A percentile compares a stretch with the other conserved stretches of the same genome.
phyloP scores from a whole-genome alignment of 1,284 basidiomycete species.

The Athelia sp. region DNA sequence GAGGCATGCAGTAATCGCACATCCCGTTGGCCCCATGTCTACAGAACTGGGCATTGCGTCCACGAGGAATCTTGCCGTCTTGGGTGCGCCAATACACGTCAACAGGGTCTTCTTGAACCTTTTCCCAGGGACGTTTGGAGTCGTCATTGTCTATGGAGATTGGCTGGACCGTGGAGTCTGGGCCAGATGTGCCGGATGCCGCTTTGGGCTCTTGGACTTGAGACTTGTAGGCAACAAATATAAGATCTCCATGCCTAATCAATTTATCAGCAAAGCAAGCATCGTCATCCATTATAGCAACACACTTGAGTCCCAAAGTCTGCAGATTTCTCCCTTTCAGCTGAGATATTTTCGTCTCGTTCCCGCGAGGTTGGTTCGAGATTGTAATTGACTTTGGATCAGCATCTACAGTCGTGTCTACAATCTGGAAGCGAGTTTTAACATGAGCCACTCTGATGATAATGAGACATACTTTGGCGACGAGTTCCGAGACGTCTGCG shows the following conservation, averaged over 20 bases:
- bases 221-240: constrained; percentile 81
- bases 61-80: constrained; percentile 86
- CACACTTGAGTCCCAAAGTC: constrained; percentile 83
- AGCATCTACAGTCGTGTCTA: constrained; percentile 64
- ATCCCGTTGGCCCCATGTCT: constrained; percentile 94
- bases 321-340: constrained; percentile 69
- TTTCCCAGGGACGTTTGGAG: constrained; percentile 63
- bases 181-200: too few species aligned
- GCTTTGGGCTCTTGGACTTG: constrained; percentile 1
- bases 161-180: constrained; percentile 1
- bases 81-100: constrained; percentile 83
- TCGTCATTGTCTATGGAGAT: constrained; percentile 17
- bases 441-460: neutral
- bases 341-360: constrained; percentile 64
- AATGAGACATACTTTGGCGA: constrained; percentile 44
- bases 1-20: constrained; percentile 99
- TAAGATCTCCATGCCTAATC: constrained; percentile 85
- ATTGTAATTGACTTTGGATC: constrained; percentile 76
- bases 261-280: constrained; percentile 4
- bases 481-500: constrained; percentile 56
- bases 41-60: constrained; percentile 84
- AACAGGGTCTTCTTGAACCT: constrained; percentile 77
- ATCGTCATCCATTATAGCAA: constrained; percentile 7
- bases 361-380: constrained; percentile 88
- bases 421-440: constrained; percentile 35